Percentiles rank a stretch among this genome's conserved stretches.
These are phyloP conservation scores for Tetracladium setigerum DNA, from an alignment of 495 filamentous ascomycete species.

Conservation along the genomic window DNA sequence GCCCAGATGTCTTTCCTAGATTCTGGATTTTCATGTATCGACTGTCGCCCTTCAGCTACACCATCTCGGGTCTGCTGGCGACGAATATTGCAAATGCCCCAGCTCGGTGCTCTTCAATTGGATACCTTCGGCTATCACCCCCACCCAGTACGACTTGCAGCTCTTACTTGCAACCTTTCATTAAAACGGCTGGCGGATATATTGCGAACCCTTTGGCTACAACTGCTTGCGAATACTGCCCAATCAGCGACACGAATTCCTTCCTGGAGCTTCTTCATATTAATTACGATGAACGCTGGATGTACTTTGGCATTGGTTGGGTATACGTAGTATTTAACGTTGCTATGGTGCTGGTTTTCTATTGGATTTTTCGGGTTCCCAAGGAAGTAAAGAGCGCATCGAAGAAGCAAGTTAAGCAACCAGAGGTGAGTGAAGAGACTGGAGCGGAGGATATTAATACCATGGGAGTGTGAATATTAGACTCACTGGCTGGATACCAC, in stretches of 20 bases:
- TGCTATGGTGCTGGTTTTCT: not conserved
- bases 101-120: conserved; percentile 52
- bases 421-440: no score
- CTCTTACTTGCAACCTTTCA: conserved; percentile 47
- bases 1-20: conserved; percentile 46
- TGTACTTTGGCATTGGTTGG: not conserved
- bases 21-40: conserved; percentile 86
- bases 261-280: not conserved
- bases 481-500: no score
- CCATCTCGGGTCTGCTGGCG: conserved; percentile 54
- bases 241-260: conserved; percentile 35
- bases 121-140: conserved; percentile 46
- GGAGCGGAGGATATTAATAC: no score
- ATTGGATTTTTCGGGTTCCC: no score
- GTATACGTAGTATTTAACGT: not conserved
- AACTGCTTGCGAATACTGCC: conserved; percentile 51
- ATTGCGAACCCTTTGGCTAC: conserved; percentile 42
- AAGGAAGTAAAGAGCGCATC: no score
- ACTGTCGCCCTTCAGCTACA: conserved; percentile 63
- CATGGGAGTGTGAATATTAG: no score
- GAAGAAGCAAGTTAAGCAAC: no score
- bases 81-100: conserved; percentile 45
- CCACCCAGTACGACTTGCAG: conserved; percentile 44
- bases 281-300: not conserved
- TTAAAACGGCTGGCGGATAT: conserved; percentile 35